Percentiles rank a stretch among this genome's conserved stretches.
These are phyloP conservation scores for Lactarius indigo DNA, from an alignment of 768 basidiomycete species.

Conservation along the genomic window DNA sequence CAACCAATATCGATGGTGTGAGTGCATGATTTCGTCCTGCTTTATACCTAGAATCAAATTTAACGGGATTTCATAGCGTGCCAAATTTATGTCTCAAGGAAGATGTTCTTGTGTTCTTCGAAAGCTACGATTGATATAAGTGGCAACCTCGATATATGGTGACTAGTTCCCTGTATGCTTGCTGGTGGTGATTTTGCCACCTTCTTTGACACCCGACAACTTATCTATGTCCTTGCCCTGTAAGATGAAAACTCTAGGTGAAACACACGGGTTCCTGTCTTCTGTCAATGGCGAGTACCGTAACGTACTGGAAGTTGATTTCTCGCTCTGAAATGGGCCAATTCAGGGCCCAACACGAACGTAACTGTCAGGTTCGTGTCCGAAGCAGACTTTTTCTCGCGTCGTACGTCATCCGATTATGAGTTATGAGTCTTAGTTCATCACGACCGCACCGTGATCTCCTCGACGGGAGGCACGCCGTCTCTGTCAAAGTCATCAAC, in stretches of 20 bases:
- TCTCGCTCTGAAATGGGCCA: slow-evolving; percentile 56
- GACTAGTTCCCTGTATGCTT: slow-evolving; percentile 78
- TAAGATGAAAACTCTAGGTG: slow-evolving; percentile 81
- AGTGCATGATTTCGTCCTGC: slow-evolving; percentile 22
- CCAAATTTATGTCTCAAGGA: slow-evolving; percentile 98
- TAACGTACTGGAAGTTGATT: not conserved
- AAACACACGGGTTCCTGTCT: slow-evolving; percentile 86
- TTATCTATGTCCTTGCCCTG: slow-evolving; percentile 1
- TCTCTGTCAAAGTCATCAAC: slow-evolving; percentile 87
- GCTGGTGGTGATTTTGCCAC: too few relatives aligned
- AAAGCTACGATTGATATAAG: not conserved
- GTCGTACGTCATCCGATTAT: not conserved
- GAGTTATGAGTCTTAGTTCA: slow-evolving; percentile 68
- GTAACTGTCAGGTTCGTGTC: slow-evolving; percentile 72
- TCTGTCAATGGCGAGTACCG: slow-evolving; percentile 76
- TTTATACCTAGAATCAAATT: slow-evolving; percentile 23
- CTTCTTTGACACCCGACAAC: not conserved
- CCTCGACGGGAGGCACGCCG: slow-evolving; percentile 91
- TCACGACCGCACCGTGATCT: slow-evolving; percentile 95
- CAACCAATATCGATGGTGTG: slow-evolving; percentile 52
- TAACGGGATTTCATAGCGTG: slow-evolving; percentile 44
- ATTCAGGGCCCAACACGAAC: slow-evolving; percentile 92
- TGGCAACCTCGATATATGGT: slow-evolving; percentile 79
- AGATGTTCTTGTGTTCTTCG: slow-evolving; percentile 15
- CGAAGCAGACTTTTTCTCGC: not conserved